Conservation (phyloP, 768 basidiomycete species). For the Sarcomyxa edulis region DNA sequence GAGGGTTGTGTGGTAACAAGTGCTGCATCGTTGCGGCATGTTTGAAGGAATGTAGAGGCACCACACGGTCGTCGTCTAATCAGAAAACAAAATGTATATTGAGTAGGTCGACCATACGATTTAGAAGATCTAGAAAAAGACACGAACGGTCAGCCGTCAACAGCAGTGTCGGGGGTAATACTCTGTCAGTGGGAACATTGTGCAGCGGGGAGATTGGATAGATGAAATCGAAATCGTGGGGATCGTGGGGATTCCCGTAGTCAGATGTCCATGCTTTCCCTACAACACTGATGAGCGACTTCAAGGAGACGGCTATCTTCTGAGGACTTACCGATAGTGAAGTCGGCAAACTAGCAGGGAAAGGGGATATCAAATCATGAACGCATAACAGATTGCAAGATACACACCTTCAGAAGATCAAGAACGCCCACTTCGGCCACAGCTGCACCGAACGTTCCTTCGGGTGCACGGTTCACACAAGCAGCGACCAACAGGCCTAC, state of each 20-base stretch:
- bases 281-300: constrained; percentile 16
- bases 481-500: constrained; percentile 77
- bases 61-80: constrained; percentile 81
- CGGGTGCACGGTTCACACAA: constrained; percentile 75
- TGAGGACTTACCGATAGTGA: constrained; percentile 56
- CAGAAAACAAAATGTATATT: background rate
- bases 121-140: background rate
- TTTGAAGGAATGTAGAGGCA: constrained; percentile 84
- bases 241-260: constrained; percentile 70
- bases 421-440: constrained; percentile 80
- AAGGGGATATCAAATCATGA: constrained; percentile 4
- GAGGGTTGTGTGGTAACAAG: constrained; percentile 52
- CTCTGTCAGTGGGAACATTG: constrained; percentile 58
- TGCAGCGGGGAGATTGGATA: constrained; percentile 76
- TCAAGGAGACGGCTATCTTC: constrained; percentile 5
- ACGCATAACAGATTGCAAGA: constrained; percentile 6
- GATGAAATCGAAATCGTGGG: constrained; percentile 83
- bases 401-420: constrained; percentile 73
- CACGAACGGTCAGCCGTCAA: constrained; percentile 77
- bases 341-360: constrained; percentile 55
- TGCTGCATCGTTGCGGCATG: constrained; percentile 75
- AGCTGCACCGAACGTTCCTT: constrained; percentile 70
- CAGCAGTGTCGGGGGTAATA: constrained; percentile 67
- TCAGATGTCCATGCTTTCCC: constrained; percentile 76
- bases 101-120: background rate